phyloP scores from a whole-genome alignment of 2,329 filamentous ascomycete species.

The Fusarium floridanum region DNA sequence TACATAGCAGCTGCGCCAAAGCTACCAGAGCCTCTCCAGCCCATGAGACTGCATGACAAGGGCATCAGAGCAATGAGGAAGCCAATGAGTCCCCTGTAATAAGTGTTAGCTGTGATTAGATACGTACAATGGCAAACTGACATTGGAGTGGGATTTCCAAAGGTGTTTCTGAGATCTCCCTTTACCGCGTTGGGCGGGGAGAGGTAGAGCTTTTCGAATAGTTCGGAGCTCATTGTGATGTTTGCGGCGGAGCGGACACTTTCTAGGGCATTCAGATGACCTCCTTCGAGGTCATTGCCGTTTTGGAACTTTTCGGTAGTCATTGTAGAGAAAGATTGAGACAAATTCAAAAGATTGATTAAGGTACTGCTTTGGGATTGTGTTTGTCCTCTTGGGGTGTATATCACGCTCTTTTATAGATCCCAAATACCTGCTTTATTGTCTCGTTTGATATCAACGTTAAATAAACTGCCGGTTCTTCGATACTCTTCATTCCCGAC shows the following conservation, averaged over 20 bases:
- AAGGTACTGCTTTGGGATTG: neutral
- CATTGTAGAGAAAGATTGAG: neutral
- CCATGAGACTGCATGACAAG: slow-evolving; percentile 65
- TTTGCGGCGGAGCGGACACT: slow-evolving; percentile 46
- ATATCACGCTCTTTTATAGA: neutral
- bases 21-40: slow-evolving; percentile 65
- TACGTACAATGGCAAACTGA: slow-evolving; percentile 36
- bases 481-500: neutral
- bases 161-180: slow-evolving; percentile 65
- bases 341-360: neutral
- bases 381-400: neutral
- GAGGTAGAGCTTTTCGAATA: slow-evolving; percentile 73
- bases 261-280: neutral
- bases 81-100: slow-evolving; percentile 62
- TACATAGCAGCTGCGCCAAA: slow-evolving; percentile 63
- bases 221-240: slow-evolving; percentile 65
- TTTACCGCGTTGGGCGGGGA: slow-evolving; percentile 63
- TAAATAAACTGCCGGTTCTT: neutral
- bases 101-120: neutral
- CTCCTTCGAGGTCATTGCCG: slow-evolving; percentile 3
- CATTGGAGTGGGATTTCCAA: slow-evolving; percentile 73
- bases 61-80: slow-evolving; percentile 64
- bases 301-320: neutral
- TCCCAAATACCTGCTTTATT: neutral
- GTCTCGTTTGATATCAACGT: neutral